These are phyloP conservation scores for Suillus sp. DNA, from an alignment of 768 basidiomycete species.

Conservation along the genomic window DNA sequence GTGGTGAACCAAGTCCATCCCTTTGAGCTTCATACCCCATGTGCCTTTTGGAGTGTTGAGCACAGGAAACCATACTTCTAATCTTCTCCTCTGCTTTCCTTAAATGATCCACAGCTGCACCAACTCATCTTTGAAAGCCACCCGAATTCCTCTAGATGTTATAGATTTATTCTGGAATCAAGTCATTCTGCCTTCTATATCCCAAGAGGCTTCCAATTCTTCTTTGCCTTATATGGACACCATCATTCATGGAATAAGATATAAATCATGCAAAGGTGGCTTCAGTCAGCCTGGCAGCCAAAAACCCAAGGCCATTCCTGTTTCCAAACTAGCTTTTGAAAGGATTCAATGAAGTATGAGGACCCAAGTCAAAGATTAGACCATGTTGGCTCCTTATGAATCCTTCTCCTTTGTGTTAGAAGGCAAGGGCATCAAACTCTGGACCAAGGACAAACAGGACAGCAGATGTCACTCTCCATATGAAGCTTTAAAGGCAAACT, in stretches of 20 bases:
- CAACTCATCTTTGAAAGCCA: too few species aligned
- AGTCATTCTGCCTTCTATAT: conserved; percentile 12
- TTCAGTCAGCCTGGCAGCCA: background rate
- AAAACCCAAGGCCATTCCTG: too few species aligned
- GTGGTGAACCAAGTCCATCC: conserved; percentile 16
- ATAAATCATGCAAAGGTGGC: background rate
- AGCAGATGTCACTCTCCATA: too few species aligned
- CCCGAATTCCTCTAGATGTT: too few species aligned
- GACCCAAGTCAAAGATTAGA: background rate
- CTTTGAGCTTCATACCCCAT: conserved; percentile 13
- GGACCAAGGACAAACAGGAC: too few species aligned
- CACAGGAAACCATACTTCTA: too few species aligned
- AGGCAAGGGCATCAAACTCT: too few species aligned
- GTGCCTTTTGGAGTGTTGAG: conserved; percentile 12
- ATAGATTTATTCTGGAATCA: conserved; percentile 15
- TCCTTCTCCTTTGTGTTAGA: too few species aligned
- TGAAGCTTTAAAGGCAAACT: too few species aligned
- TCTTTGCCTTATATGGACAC: background rate
- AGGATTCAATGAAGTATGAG: background rate
- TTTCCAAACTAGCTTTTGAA: background rate
- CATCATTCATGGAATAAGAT: conserved; percentile 10
- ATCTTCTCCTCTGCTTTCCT: conserved; percentile 19
- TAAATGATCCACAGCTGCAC: conserved; percentile 20
- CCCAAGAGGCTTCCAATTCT: background rate
- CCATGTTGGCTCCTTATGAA: background rate